Base-by-base conservation (phyloP, 768 basidiomycete species). In the Suillus paluster region DNA sequence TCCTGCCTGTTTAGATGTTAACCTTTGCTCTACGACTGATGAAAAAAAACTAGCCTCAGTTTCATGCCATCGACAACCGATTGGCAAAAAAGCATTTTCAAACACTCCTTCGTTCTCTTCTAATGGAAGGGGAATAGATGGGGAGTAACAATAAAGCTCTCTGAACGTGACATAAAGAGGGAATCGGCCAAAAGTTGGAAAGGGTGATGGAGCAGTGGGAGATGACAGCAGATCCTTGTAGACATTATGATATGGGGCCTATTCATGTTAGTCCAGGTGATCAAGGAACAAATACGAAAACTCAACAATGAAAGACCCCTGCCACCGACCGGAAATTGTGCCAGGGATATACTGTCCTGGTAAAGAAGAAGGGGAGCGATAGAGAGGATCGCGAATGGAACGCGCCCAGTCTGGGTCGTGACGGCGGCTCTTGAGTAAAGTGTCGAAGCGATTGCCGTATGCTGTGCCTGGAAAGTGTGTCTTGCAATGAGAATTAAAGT, bases 111-210 rank as follows among this genome's bases (percentile, higher is more conserved):
- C 69, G 5, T 73, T 69, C n/a, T 75, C 70, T 25, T 72, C 71
- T 39, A 68, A 59, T 4, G 81, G 81, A 21, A 82, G 68, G 48
- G 77, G 70, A 7, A 65, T 62, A 19, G 69, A 68, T 5, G 70
- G 66, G 46, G 77, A 71, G 64, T 72, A 78, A 50, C 74, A 79
- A 63, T 79, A 83, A 57, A 85, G 78, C 63, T 86, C 85, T 63
- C 79, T 77, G 30, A 86, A 72, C 2, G 73, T 75, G 59, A 84
- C 69, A 65, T 83, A 85, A 33, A 85, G 71, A 12, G 86, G 83
- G 48, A 72, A 78, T 52, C 83, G 77, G 38, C 77, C 73, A 57
- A 76, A 78, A 23, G 69, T 67, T 25, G 71, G 70, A 60, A 79
- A 78, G 12, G 71, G 59, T 53, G 69, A 69, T 3, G 81, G 82